These are phyloP conservation scores for Ophiosphaerella herpotricha DNA, from an alignment of 2,329 filamentous ascomycete species.

Conservation along the genomic window DNA sequence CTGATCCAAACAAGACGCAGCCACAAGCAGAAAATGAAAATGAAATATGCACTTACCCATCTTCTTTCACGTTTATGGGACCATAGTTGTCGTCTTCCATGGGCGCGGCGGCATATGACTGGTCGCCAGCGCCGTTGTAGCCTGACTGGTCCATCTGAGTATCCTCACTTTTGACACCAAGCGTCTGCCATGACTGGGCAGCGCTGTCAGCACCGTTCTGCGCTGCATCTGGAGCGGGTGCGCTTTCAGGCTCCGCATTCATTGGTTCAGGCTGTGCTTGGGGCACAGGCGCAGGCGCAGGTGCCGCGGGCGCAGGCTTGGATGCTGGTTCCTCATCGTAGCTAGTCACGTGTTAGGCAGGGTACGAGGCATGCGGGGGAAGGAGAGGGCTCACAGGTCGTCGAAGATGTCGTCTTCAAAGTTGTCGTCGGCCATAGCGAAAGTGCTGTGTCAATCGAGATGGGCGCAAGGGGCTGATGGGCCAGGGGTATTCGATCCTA, in stretches of 20 bases:
- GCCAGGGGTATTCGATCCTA: background rate
- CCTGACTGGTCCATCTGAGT: conserved; percentile 38
- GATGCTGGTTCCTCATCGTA: conserved; percentile 48
- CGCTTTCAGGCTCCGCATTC: conserved; percentile 20
- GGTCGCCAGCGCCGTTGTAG: conserved; percentile 35
- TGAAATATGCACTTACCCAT: conserved; percentile 70
- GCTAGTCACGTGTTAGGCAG: conserved; percentile 35
- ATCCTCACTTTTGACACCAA: conserved; percentile 26
- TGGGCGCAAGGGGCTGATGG: conserved; percentile 21
- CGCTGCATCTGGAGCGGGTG: conserved; percentile 20
- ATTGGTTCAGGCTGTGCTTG: conserved; percentile 28
- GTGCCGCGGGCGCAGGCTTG: conserved; percentile 30
- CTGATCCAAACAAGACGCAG: conserved; percentile 32
- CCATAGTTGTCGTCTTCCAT: conserved; percentile 51
- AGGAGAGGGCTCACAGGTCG: conserved; percentile 71
- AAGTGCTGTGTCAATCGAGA: background rate
- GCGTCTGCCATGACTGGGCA: conserved; percentile 24
- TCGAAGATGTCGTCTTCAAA: conserved; percentile 95
- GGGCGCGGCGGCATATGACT: conserved; percentile 36
- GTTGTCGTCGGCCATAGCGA: conserved; percentile 77
- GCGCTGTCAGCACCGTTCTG: conserved; percentile 19
- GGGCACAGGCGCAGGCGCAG: conserved; percentile 23
- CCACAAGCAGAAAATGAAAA: conserved; percentile 7
- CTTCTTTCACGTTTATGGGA: conserved; percentile 79
- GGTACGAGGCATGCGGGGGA: background rate